Conservation (phyloP, 1,284 basidiomycete genomes). For the Naganishia cerealis region DNA sequence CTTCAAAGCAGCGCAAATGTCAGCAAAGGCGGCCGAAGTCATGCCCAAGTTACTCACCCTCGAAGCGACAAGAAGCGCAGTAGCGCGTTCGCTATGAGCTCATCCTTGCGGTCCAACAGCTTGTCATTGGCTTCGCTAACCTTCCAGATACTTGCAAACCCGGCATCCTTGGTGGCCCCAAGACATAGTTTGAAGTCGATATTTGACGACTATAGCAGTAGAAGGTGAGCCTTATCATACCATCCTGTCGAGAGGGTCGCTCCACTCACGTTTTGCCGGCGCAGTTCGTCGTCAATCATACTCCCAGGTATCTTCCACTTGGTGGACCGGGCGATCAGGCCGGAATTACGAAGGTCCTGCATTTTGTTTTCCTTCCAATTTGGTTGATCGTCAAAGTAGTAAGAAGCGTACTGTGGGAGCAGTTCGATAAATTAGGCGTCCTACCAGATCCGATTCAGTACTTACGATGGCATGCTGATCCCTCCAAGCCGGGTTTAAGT, state of each 20-base stretch:
- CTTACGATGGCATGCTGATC: slow-evolving; percentile 65
- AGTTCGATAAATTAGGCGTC: background rate
- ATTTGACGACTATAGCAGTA: slow-evolving; percentile 71
- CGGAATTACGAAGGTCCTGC: slow-evolving; percentile 35
- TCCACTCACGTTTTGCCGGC: slow-evolving; percentile 86
- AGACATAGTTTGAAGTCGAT: slow-evolving; percentile 95
- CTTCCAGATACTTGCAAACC: slow-evolving; percentile 73
- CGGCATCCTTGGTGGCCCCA: slow-evolving; percentile 79
- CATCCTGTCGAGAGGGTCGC: slow-evolving; percentile 30
- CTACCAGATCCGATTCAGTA: background rate
- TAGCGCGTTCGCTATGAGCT: slow-evolving; percentile 94
- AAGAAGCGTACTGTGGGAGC: slow-evolving; percentile 36
- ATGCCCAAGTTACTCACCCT: slow-evolving; percentile 62
- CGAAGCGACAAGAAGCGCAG: slow-evolving; percentile 96
- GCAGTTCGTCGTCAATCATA: slow-evolving; percentile 88
- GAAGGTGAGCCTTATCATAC: background rate
- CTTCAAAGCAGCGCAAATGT: slow-evolving; percentile 8
- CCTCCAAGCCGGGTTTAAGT: slow-evolving; percentile 69
- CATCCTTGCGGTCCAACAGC: slow-evolving; percentile 93
- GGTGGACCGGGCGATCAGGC: slow-evolving; percentile 64
- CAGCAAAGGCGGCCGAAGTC: too few relatives aligned
- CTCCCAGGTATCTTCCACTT: slow-evolving; percentile 89
- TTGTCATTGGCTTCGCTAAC: slow-evolving; percentile 52
- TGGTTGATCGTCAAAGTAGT: slow-evolving; percentile 32
- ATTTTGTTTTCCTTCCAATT: slow-evolving; percentile 20